These are phyloP conservation scores for Heteromeles arbutifolia DNA, from an alignment of 306 rosid genomes.

Conservation along the genomic window DNA sequence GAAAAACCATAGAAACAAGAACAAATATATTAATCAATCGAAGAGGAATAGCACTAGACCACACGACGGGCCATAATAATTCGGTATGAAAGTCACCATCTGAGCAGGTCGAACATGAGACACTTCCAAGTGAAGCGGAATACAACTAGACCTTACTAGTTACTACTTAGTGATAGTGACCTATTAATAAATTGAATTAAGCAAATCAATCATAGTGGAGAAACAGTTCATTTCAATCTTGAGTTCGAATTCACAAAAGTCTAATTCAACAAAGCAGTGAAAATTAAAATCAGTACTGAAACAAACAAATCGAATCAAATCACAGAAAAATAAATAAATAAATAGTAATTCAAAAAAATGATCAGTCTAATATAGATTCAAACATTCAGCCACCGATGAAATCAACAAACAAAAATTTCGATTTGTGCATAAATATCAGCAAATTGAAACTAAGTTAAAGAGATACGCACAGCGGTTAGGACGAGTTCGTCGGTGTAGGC, in stretches of 20 bases:
- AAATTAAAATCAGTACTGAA: not conserved
- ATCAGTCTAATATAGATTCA: not conserved
- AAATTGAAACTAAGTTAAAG: not conserved
- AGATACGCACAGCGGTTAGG: constrained; percentile 70
- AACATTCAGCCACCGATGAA: not conserved
- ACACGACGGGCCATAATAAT: not conserved
- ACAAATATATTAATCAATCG: not conserved
- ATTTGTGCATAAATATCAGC: too few relatives aligned
- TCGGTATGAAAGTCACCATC: too few relatives aligned
- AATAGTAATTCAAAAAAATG: not conserved
- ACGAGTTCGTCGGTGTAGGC: constrained; percentile 82
- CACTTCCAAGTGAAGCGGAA: too few relatives aligned
- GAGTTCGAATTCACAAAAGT: not conserved
- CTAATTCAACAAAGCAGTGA: not conserved
- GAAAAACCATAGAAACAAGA: not conserved
- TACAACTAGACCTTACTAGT: too few relatives aligned
- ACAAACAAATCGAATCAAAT: not conserved
- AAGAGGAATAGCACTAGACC: not conserved
- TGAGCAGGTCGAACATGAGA: too few relatives aligned
- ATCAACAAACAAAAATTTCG: not conserved
- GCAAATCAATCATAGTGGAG: not conserved
- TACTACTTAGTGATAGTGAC: too few relatives aligned
- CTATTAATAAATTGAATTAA: not conserved
- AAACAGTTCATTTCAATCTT: not conserved
- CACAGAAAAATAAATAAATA: not conserved